phyloP scores from a whole-genome alignment of 2,329 filamentous ascomycete species.

The Fusarium subglutinans region DNA sequence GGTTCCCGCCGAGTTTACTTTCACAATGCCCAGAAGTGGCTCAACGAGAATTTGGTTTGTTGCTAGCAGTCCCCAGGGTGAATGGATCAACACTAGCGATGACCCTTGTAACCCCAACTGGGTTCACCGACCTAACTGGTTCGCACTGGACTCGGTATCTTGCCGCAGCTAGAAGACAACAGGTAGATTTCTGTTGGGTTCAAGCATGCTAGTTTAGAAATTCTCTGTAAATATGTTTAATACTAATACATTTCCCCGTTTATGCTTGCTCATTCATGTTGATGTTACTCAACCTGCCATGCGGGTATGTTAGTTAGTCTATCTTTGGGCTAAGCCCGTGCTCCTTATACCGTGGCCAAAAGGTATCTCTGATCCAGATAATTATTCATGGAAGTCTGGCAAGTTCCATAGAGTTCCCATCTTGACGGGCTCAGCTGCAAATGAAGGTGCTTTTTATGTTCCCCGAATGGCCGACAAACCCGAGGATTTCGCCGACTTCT shows the following conservation, averaged over 20 bases:
- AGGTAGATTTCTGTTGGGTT: rapidly evolving
- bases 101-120: neutral
- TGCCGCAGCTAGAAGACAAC: neutral
- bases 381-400: slow-evolving; percentile 43
- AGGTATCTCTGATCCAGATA: neutral
- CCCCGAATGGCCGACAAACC: slow-evolving; percentile 27
- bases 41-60: slow-evolving; percentile 9
- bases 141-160: neutral
- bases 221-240: neutral
- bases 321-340: neutral
- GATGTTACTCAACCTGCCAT: no score
- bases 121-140: neutral
- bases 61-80: slow-evolving; percentile 12
- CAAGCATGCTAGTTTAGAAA: neutral
- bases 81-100: neutral
- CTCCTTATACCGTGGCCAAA: neutral
- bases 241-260: neutral
- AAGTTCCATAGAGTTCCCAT: slow-evolving; percentile 46
- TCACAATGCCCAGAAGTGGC: no score
- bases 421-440: slow-evolving; percentile 43
- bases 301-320: rapidly evolving
- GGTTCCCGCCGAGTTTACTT: no score
- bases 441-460: slow-evolving; percentile 46
- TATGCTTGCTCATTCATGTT: no score
- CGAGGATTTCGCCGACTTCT: slow-evolving; percentile 42